A percentile compares a stretch with the other conserved stretches of the same genome.
Conservation (phyloP, 2,329 filamentous ascomycete species). For the Hypoxylon rubiginosum region DNA sequence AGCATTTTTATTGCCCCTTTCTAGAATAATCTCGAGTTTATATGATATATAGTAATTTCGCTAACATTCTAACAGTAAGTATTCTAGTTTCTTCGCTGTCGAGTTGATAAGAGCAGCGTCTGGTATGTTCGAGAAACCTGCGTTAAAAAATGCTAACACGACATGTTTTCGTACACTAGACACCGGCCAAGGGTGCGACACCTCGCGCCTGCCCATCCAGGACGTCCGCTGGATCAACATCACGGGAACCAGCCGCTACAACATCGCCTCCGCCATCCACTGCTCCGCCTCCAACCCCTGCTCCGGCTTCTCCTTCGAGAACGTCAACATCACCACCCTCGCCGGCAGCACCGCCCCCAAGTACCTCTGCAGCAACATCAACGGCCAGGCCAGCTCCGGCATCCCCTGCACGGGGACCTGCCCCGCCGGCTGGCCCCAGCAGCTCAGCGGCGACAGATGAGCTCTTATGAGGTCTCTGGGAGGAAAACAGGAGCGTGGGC, state of each 20-base stretch:
- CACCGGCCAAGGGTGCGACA: slow-evolving; percentile 55
- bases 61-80: no score
- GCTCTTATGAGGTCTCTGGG: not conserved
- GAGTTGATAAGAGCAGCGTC: no score
- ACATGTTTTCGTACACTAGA: no score
- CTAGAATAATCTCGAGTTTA: no score
- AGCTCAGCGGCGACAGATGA: slow-evolving; percentile 51
- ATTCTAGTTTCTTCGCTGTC: no score
- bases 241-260: slow-evolving; percentile 63
- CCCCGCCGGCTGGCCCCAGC: slow-evolving; percentile 56
- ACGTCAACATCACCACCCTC: slow-evolving; percentile 60
- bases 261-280: slow-evolving; percentile 62
- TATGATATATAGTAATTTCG: no score
- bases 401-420: slow-evolving; percentile 55
- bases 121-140: no score
- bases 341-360: slow-evolving; percentile 56
- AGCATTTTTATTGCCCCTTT: no score
- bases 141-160: no score
- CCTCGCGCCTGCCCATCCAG: slow-evolving; percentile 58
- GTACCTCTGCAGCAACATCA: slow-evolving; percentile 60
- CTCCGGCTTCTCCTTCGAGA: slow-evolving; percentile 59
- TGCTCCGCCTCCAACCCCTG: slow-evolving; percentile 59
- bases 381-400: slow-evolving; percentile 52
- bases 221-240: slow-evolving; percentile 65
- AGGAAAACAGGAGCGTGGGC: not conserved